Evolutionary conservation across 257 asterid genomes (phyloP).

Genomic region (Fraxinus anomala): DNA sequence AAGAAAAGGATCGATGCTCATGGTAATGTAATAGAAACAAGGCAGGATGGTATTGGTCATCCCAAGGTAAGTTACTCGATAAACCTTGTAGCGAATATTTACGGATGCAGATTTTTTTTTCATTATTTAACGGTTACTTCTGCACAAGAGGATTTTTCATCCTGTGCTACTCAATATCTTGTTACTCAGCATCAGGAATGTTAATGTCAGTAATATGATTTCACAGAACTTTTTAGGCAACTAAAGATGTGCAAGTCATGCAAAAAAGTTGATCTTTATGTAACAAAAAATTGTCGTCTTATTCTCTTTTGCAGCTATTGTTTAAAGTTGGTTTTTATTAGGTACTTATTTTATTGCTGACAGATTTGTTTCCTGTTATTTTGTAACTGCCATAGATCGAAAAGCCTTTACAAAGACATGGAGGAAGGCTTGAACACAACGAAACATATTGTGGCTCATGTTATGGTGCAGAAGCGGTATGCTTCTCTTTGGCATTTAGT

Average conservation of each 20-base stretch:
- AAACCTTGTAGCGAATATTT: slow-evolving; percentile 4
- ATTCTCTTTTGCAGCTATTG: slow-evolving; percentile 3
- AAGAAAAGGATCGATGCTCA: slow-evolving; percentile 87
- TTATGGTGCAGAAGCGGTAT: slow-evolving; percentile 90
- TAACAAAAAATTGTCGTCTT: neutral
- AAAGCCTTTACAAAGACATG: slow-evolving; percentile 84
- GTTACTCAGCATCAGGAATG: slow-evolving; percentile 18
- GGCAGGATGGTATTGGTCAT: slow-evolving; percentile 87
- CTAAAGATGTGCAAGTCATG: neutral
- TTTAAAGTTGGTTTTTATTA: slow-evolving; percentile 4
- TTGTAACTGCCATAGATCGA: slow-evolving; percentile 57
- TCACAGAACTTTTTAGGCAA: neutral
- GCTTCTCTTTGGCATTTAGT: slow-evolving; percentile 24
- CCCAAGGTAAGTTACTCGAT: slow-evolving; percentile 65
- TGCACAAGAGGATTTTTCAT: slow-evolving; percentile 6
- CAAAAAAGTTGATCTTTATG: neutral
- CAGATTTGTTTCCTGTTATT: slow-evolving; percentile 7
- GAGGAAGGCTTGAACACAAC: slow-evolving; percentile 94
- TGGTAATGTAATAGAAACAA: slow-evolving; percentile 90
- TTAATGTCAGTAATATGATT: slow-evolving; percentile 3
- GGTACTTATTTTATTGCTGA: slow-evolving; percentile 23
- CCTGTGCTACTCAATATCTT: slow-evolving; percentile 26
- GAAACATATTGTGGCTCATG: slow-evolving; percentile 99
- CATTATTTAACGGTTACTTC: slow-evolving; percentile 16
- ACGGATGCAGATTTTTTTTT: slow-evolving; percentile 1